Evolutionary conservation across 352 stramenopile species (phyloP).

Genomic region (Phytophthora boehmeriae): DNA sequence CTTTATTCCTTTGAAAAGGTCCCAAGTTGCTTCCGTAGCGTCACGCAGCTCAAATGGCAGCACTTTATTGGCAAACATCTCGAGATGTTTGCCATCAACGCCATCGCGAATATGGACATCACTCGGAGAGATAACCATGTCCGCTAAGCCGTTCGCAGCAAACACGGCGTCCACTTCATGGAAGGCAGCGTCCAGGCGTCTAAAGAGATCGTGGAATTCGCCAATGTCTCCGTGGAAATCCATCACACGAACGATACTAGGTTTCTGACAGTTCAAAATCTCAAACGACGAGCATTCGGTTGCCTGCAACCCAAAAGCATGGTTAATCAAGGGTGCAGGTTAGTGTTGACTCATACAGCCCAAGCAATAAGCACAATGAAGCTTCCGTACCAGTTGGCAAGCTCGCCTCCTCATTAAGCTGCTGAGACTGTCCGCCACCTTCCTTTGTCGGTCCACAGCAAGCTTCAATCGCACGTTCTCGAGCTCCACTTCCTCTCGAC

Average conservation of each 20-base stretch:
- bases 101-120: constrained; percentile 29
- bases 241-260: constrained; percentile 13
- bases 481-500: constrained; percentile 25
- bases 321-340: background rate
- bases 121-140: constrained; percentile 21
- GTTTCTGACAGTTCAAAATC: constrained; percentile 8
- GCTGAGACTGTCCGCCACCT: constrained; percentile 41
- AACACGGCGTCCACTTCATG: constrained; percentile 32
- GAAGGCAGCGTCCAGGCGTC: constrained; percentile 18
- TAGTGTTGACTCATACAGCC: background rate
- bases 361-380: background rate
- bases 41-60: constrained; percentile 28
- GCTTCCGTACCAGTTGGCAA: constrained; percentile 15
- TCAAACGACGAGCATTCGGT: constrained; percentile 17
- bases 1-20: constrained; percentile 34
- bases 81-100: constrained; percentile 23
- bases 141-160: constrained; percentile 20
- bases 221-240: constrained; percentile 19
- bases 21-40: constrained; percentile 22
- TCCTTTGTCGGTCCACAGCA: constrained; percentile 45
- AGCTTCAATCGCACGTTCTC: constrained; percentile 40
- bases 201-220: constrained; percentile 29
- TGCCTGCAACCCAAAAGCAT: constrained; percentile 7
- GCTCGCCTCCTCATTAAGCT: constrained; percentile 34
- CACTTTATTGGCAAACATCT: constrained; percentile 34